Evolutionary conservation across 2,329 filamentous ascomycete genomes (phyloP), one percentile per base, ranked within the genome.

Genomic region (Neonectria hederae): DNA sequence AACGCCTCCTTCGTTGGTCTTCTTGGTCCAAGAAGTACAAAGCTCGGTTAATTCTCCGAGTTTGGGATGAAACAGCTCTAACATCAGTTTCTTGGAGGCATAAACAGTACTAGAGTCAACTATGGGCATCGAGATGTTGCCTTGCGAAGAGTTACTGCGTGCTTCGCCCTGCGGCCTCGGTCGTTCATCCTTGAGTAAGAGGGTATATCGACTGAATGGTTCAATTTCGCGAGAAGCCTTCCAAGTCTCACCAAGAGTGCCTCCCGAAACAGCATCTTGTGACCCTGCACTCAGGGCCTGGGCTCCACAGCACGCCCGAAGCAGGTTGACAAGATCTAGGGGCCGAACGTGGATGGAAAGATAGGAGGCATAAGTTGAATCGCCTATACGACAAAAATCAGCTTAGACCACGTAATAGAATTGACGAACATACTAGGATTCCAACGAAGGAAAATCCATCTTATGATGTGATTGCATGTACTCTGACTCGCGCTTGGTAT

Each of bases 401-500:
- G 48, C 9, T 22, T 10, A 4, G 10, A 43, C 14, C 14, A 24
- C 9, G 21, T 4, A 24, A 17, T 19, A 11, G 7, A 40, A 32
- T 2, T 14, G 8, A 13, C 32, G 28, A n/a, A 70, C 86, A 76
- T 82, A 95, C 92, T 89, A 68, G 94, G 91, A 69, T 89, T 89
- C 94, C 95, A 99, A 72, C 87, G 90, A 35, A 89, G 86, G 71
- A 94, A 89, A 1, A 96, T 77, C 96, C 96, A 99, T 71, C 89
- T 86, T 60, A 96, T 87, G 38, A 96, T 85, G 71, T 92, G 88
- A 67, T 89, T 91, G 40, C 88, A 89, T 4, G 89, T 91, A 42
- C 84, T 83, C 69, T 89, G 87, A 68, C 87, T 92, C 38, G 87
- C 87, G 62, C 87, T 90, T 2, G 92, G 91, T 48, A 91, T 88